A percentile compares a stretch with the other conserved stretches of the same genome.
These are phyloP conservation scores for Colletotrichum somersetense DNA, from an alignment of 2,329 filamentous ascomycete species.

Conservation along the genomic window DNA sequence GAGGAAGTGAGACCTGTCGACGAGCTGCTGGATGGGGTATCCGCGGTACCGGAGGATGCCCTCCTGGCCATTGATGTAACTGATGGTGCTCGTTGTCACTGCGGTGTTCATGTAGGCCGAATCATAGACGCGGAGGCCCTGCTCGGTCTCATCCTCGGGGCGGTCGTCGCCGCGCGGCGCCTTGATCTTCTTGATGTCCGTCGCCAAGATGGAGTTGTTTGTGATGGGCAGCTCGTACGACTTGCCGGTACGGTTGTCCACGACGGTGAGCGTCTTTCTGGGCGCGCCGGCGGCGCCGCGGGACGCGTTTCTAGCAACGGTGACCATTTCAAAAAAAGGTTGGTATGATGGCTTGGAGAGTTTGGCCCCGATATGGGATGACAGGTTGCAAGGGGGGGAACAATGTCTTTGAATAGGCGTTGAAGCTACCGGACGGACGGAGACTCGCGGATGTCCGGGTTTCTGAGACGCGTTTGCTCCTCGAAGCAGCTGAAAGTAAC, in stretches of 20 bases:
- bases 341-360: neutral
- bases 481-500: conserved; percentile 31
- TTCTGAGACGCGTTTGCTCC: conserved; percentile 3
- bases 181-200: conserved; percentile 65
- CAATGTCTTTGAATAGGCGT: conserved; percentile 31
- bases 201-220: conserved; percentile 63
- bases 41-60: conserved; percentile 65
- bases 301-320: conserved; percentile 34
- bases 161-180: conserved; percentile 52
- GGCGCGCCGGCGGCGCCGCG: conserved; percentile 39
- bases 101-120: conserved; percentile 68
- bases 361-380: conserved; percentile 13
- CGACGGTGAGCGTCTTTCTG: conserved; percentile 55
- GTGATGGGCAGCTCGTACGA: conserved; percentile 63
- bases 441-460: conserved; percentile 15
- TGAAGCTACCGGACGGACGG: conserved; percentile 14
- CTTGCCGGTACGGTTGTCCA: conserved; percentile 64
- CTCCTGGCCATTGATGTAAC: conserved; percentile 65
- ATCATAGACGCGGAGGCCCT: conserved; percentile 63
- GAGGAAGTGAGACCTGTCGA: conserved; percentile 62
- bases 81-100: conserved; percentile 62
- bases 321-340: conserved; percentile 13
- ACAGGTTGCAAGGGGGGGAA: neutral
- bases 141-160: conserved; percentile 60
- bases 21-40: conserved; percentile 65